Evolutionary conservation across 768 basidiomycete genomes (phyloP).

Genomic region (Chalciporus pseudorubinellus): DNA sequence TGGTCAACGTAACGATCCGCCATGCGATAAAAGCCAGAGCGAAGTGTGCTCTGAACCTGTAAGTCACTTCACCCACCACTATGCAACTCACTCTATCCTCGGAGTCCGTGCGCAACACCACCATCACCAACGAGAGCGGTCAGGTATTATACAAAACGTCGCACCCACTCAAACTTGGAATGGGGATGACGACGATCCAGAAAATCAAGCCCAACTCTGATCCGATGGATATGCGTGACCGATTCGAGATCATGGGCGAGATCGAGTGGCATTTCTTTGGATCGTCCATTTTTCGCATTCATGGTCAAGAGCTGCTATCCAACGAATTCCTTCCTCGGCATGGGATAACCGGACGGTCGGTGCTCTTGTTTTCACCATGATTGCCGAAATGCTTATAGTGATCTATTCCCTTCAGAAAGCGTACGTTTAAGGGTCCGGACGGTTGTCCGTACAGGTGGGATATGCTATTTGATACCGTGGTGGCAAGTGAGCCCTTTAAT

Average conservation of each 20-base stretch:
- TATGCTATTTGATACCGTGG: conserved; percentile 11
- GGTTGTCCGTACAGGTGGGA: conserved; percentile 36
- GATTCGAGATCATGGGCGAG: conserved; percentile 31
- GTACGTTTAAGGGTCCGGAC: conserved; percentile 34
- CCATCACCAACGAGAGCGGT: conserved; percentile 22
- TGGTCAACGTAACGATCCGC: no score
- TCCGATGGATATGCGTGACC: conserved; percentile 25
- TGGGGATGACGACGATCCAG: conserved; percentile 23
- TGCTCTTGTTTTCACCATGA: no score
- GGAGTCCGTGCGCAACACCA: conserved; percentile 21
- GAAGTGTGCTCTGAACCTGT: no score
- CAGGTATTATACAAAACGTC: conserved; percentile 32
- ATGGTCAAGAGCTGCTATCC: conserved; percentile 26
- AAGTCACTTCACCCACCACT: not conserved
- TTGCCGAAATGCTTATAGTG: no score
- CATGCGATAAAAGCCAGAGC: no score
- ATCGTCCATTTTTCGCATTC: conserved; percentile 30
- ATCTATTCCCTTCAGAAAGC: conserved; percentile 13
- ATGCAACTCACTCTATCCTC: conserved; percentile 28
- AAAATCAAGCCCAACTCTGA: conserved; percentile 25
- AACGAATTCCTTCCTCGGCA: conserved; percentile 23
- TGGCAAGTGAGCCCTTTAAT: not conserved
- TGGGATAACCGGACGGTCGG: conserved; percentile 13
- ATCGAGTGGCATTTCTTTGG: conserved; percentile 35
- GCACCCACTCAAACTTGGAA: conserved; percentile 12